These are phyloP conservation scores for Geotrichum phurueaensis DNA, from an alignment of 1,139 yeast genomes.

Conservation along the genomic window DNA sequence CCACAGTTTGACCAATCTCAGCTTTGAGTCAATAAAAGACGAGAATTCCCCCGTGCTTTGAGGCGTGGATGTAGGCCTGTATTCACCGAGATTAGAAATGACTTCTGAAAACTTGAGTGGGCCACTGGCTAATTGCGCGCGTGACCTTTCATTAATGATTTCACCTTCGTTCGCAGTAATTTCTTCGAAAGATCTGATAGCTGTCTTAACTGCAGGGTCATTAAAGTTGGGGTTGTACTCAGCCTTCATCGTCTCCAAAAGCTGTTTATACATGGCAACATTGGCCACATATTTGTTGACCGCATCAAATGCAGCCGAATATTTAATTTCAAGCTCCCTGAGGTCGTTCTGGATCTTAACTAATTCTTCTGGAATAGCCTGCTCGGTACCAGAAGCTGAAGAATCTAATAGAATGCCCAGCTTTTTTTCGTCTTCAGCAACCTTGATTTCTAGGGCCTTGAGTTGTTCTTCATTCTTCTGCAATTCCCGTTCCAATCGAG, in stretches of 20 bases:
- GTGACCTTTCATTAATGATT: background rate
- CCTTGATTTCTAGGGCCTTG: background rate
- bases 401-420: background rate
- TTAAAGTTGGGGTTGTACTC: constrained; percentile 86
- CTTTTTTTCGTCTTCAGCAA: background rate
- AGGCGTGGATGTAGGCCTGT: background rate
- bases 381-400: background rate
- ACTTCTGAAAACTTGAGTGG: background rate
- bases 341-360: constrained; percentile 27
- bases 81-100: background rate
- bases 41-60: background rate
- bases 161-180: constrained; percentile 19
- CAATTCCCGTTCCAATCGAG: constrained; percentile 9
- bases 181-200: constrained; percentile 54
- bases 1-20: constrained; percentile 20
- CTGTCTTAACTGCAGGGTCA: constrained; percentile 76
- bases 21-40: background rate
- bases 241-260: constrained; percentile 44
- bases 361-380: constrained; percentile 17
- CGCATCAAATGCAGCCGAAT: constrained; percentile 33
- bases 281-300: constrained; percentile 11
- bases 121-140: background rate
- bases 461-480: constrained; percentile 7
- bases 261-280: constrained; percentile 38
- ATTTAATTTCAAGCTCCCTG: constrained; percentile 26